Percentiles rank a stretch among this genome's conserved stretches.
These are phyloP conservation scores for Barnettozyma siamensis DNA, from an alignment of 805 yeast species.

Conservation along the genomic window DNA sequence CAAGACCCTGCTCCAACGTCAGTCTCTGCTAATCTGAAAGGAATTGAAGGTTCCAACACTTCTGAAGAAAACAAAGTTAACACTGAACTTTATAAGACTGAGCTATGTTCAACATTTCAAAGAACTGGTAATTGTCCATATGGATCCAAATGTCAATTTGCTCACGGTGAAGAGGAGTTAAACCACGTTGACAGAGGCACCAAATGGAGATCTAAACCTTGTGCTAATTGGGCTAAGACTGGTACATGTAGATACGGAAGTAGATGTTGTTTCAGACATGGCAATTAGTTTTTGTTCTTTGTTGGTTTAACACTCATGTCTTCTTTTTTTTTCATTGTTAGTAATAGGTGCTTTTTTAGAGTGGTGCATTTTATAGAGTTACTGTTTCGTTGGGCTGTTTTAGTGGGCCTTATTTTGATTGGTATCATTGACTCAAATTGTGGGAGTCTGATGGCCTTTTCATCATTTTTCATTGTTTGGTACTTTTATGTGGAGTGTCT, in stretches of 20 bases:
- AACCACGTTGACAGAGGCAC: conserved; percentile 66
- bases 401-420: too few species aligned
- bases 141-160: conserved; percentile 90
- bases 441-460: neutral
- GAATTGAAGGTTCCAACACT: neutral
- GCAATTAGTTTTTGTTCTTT: conserved; percentile 19
- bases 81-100: conserved; percentile 82
- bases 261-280: conserved; percentile 90
- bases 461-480: neutral
- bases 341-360: too few species aligned
- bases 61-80: conserved; percentile 29
- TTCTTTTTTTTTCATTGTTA: too few species aligned
- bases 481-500: neutral
- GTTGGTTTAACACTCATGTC: too few species aligned
- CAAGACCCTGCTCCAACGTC: neutral
- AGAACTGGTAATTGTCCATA: conserved; percentile 75
- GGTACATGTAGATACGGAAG: conserved; percentile 87
- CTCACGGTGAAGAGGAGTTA: conserved; percentile 79
- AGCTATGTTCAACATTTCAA: conserved; percentile 74
- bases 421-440: too few species aligned
- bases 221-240: conserved; percentile 78
- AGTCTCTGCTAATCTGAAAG: neutral
- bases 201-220: conserved; percentile 87
- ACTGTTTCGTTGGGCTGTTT: too few species aligned
- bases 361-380: neutral